Conservation (phyloP, 129 eudicot genomes). For the Chrysanthemum lavandulifolium region DNA sequence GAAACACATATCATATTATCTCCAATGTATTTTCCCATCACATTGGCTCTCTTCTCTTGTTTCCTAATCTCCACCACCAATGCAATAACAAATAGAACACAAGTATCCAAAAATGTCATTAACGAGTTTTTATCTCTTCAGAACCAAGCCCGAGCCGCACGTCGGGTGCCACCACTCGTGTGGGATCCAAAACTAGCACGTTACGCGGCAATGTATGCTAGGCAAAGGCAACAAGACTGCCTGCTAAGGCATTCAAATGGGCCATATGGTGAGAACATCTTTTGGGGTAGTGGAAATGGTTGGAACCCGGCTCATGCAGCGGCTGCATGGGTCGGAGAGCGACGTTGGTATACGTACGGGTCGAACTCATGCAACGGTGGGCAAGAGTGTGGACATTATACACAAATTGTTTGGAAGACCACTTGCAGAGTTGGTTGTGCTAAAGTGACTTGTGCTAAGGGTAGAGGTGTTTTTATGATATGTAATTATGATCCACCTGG, state of each 20-base stretch:
- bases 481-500: constrained; percentile 91
- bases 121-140: constrained; percentile 49
- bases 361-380: constrained; percentile 56
- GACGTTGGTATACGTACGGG: constrained; percentile 29
- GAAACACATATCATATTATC: constrained; percentile 23
- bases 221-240: constrained; percentile 54
- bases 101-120: background rate
- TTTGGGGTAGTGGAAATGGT: constrained; percentile 71
- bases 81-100: constrained; percentile 22
- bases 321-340: constrained; percentile 51
- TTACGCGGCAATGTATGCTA: constrained; percentile 60
- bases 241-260: constrained; percentile 64
- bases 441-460: constrained; percentile 47
- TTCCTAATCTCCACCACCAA: constrained; percentile 29
- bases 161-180: constrained; percentile 42
- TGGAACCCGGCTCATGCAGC: constrained; percentile 71
- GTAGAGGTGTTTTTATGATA: constrained; percentile 62
- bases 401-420: constrained; percentile 21
- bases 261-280: constrained; percentile 35
- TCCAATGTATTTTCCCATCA: constrained; percentile 27
- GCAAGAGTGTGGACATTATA: constrained; percentile 73
- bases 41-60: constrained; percentile 14
- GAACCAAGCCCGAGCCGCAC: constrained; percentile 55
- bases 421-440: constrained; percentile 74
- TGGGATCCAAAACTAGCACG: constrained; percentile 59